Conservation (phyloP, 2,329 filamentous ascomycete species). For the Hypomyces perniciosus region DNA sequence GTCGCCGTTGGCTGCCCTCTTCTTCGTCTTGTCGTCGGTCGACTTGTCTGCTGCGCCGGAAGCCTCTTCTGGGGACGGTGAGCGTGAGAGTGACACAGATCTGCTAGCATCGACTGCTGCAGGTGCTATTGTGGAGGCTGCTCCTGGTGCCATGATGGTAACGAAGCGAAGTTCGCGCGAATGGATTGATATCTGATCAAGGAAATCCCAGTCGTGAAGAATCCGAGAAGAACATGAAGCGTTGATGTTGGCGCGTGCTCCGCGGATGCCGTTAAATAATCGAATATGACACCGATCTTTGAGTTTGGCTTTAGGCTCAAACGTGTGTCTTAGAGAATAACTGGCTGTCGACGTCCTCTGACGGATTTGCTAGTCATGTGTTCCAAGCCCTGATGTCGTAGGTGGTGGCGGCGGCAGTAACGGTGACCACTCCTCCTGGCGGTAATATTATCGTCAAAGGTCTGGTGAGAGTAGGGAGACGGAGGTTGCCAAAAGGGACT, state of each 20-base stretch:
- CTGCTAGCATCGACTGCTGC: slow-evolving; percentile 1
- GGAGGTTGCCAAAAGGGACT: neutral
- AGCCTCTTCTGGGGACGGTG: slow-evolving; percentile 8
- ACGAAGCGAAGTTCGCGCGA: neutral
- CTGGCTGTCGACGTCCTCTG: too few relatives aligned
- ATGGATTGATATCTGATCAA: too few relatives aligned
- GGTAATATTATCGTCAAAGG: neutral
- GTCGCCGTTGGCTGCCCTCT: slow-evolving; percentile 26
- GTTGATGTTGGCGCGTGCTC: too few relatives aligned
- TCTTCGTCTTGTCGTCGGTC: slow-evolving; percentile 23
- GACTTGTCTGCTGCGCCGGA: neutral
- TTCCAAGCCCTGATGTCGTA: neutral
- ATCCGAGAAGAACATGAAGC: too few relatives aligned
- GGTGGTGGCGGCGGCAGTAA: neutral
- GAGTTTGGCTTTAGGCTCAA: neutral
- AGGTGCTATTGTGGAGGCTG: neutral
- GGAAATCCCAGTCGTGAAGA: too few relatives aligned
- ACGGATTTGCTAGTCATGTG: too few relatives aligned
- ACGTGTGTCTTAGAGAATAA: neutral
- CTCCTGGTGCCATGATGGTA: slow-evolving; percentile 6
- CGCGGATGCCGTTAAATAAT: too few relatives aligned
- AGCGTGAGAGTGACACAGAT: slow-evolving; percentile 7
- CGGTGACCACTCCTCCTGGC: too few relatives aligned
- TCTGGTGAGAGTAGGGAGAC: neutral
- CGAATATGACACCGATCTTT: too few relatives aligned